Evolutionary conservation across 2,329 filamentous ascomycete species (phyloP), one percentile per base, ranked within the genome.

Genomic region (Beauveria caledonica): DNA sequence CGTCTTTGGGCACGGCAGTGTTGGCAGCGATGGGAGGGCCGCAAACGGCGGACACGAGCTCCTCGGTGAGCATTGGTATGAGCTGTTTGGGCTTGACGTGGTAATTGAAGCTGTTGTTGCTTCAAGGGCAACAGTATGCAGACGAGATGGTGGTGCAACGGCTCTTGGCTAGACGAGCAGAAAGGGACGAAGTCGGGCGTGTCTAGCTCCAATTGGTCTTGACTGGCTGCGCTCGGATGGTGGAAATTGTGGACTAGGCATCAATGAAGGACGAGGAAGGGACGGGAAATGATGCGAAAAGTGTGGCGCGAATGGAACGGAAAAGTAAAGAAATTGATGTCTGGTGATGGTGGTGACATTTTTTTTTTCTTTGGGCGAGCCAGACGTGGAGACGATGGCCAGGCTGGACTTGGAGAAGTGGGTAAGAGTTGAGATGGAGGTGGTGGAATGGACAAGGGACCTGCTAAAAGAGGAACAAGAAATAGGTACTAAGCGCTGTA

Each of bases 1-100:
- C 87, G 75, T 97, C 92, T 74, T 93, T 86, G 61, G 82, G 79
- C 58, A 86, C 78, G 64, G 83, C 80, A 2, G 84, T 86, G 69
- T 86, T 86, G 68, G 84, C 80, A 63, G 82, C 75, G 61, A 86
- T 72, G 4, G 80, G 83, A 50, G 80, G 78, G 25, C 84, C 84
- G 60, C 78, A 78, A 63, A 86, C 77, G 56, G 84, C 77, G 40
- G 82, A 81, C 64, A 86, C 77, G 69, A 86, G 84, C 62, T 80
- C 78, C 69, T 87, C 84, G 23, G 81, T 79, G 58, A 86, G 69
- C 84, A 86, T 86, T 60, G 62, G 11, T 51, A 5, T 33, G 52
- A 29, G 10, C 10, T 29, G 11, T 5, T 44, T 17, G 7, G 27
- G 3, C 17, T 29, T 50, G 29, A 33, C 9, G 23, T 49, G 33